Base-by-base conservation (phyloP, 2,329 filamentous ascomycete genomes). In the Epichloe gansuensis region DNA sequence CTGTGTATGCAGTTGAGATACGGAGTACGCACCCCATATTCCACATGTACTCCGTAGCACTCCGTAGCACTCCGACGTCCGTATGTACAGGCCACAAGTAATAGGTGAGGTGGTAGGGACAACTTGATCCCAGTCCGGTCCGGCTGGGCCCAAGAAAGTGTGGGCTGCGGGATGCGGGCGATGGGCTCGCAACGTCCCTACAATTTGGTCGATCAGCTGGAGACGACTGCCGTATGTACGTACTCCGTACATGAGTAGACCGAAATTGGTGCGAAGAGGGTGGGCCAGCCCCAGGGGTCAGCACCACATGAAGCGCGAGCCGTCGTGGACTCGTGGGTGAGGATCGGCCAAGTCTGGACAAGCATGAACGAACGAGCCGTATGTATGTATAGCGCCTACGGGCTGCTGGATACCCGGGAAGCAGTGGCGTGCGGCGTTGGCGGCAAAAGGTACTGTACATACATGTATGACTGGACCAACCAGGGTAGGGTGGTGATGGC, bases 391-490 rank as follows among this genome's bases (percentile, higher is more conserved):
- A 45, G 52, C 45, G 48, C 43, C 34, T 40, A 49, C 52, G 44
- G 47, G 38, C 41, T 48, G 44, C 43, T 50, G 51, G 48, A 44
- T 53, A 47, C 49, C 51, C 38, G 51, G 51, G 47, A 50, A 39
- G 47, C 41, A 39, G 52, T 40, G 21, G 43, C 41, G 42, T 23
- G 50, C 41, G 42, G 34, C 42, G 13, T 23, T 41, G 49, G 27
- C 43, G 43, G 52, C 52, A 48, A 36, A 50, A 44, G 43, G 52
- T 38, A 47, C 17, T 17, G 17, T 17, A 17, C 2, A 2, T 17
- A 17, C 17, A 17, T 2, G 17, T n/a, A 47, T 25, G 49, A 51
- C 46, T 11, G 21, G 27, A 40, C 52, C 52, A 48, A 17, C 17
- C 17, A 17, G 17, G 17, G 17, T 17, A 17, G 44, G 44, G 31